Evolutionary conservation across 345 rosid genomes (phyloP), one percentile per base, ranked within the genome.

Genomic region (Populus ilicifolia): DNA sequence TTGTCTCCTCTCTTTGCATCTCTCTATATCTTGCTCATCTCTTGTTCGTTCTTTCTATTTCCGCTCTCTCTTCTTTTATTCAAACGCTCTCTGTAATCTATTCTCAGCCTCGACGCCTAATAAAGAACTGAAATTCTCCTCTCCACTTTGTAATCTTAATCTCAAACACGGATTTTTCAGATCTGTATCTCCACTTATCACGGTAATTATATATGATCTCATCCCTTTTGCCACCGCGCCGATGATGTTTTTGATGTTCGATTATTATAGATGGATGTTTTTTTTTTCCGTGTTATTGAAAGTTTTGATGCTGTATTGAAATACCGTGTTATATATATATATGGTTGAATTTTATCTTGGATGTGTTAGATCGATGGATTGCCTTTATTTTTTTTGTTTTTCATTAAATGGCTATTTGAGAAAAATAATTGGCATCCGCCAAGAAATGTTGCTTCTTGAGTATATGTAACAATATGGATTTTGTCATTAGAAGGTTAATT

Each of bases 141-240:
- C 43, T 59, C 33, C 2, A 2, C 8, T 39, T 17, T 69, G 69
- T 30, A 33, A 54, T 69, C 48, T 8, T 35, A 20, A 63, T 16
- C 75, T 43, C 41, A 46, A 77, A 70, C 50, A 29, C 70, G 70
- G 80, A 77, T 10, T 66, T 70, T 46, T 44, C 73, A 46, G 80
- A 77, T 71, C 80, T 70, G 5, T 61, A 48, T 52, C 36, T 71
- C 61, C 8, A 3, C 70, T 46, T 5, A 62, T 70, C 68, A 11
- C 27, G 72, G 81, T 78, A 72, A 25, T 36, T 70, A 14, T 77
- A 30, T 6, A 17, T 33, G 10, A 65, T 35, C 11, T 61, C 52
- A 7, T 52, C 17, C 69, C 5, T 75, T 18, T 35, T 59, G 62
- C 13, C 23, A n/a, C 62, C 13, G 62, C 11, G 11, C 62, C 21